These are phyloP conservation scores for Dissophora globulifera DNA, from an alignment of 192 early-diverging fungal species.

Conservation along the genomic window DNA sequence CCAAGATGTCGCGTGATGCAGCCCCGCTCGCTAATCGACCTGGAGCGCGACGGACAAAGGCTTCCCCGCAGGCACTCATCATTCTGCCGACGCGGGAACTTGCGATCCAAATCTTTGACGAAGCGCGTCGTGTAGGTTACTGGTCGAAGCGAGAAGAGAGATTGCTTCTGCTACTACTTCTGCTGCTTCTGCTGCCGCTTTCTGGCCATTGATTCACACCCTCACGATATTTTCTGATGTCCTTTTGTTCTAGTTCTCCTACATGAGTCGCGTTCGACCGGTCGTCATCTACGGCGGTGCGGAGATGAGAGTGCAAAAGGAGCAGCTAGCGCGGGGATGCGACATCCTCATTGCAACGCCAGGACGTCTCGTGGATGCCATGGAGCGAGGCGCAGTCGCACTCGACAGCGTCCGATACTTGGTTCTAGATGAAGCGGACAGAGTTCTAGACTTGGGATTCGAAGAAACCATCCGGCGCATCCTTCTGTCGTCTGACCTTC, in stretches of 20 bases:
- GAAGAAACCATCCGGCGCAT: constrained; percentile 92
- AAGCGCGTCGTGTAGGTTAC: constrained; percentile 65
- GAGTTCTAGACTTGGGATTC: constrained; percentile 98
- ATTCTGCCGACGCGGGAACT: constrained; percentile 88
- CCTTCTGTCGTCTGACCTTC: constrained; percentile 78
- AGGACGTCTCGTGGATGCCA: constrained; percentile 91
- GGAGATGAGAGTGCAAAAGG: constrained; percentile 81
- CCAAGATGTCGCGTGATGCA: constrained; percentile 48
- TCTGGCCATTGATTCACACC: constrained; percentile 25
- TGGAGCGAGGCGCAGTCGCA: constrained; percentile 85
- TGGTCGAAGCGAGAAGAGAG: neutral
- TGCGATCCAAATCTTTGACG: constrained; percentile 85
- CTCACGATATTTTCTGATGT: constrained; percentile 60
- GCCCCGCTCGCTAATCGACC: constrained; percentile 26
- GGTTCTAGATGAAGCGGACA: constrained; percentile 87
- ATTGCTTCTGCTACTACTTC: neutral
- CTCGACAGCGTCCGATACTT: constrained; percentile 77
- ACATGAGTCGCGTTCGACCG: constrained; percentile 36
- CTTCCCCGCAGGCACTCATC: constrained; percentile 76
- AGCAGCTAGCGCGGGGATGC: constrained; percentile 89
- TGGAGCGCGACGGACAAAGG: constrained; percentile 57
- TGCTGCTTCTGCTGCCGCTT: neutral
- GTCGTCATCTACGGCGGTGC: constrained; percentile 91
- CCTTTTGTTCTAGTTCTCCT: constrained; percentile 22
- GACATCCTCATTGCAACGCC: constrained; percentile 95